Evolutionary conservation across 108 stramenopile genomes (phyloP).

Genomic region (Poteriospumella lacustris): DNA sequence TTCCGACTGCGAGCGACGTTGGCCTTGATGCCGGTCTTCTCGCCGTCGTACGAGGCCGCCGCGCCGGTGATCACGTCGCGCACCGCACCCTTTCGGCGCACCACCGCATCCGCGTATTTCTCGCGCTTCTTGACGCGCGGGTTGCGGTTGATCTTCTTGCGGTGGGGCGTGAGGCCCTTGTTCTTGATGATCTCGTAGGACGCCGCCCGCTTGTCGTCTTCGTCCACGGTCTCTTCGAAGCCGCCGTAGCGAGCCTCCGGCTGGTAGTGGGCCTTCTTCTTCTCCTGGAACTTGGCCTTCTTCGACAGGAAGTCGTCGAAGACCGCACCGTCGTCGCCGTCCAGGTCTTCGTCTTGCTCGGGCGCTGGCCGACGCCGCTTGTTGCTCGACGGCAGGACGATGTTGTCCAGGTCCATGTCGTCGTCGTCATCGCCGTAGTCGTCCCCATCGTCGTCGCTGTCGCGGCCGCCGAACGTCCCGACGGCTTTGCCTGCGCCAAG

Average conservation of each 20-base stretch:
- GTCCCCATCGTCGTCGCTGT: slow-evolving; percentile 37
- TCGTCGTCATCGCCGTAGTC: slow-evolving; percentile 47
- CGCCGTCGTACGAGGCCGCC: slow-evolving; percentile 77
- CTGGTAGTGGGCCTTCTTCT: slow-evolving; percentile 37
- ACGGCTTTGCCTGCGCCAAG: background rate
- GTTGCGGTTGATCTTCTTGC: slow-evolving; percentile 87
- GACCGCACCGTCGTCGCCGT: background rate
- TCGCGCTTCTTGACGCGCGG: slow-evolving; percentile 95
- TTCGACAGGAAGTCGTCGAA: background rate
- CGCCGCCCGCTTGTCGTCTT: slow-evolving; percentile 66
- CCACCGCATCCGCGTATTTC: slow-evolving; percentile 83
- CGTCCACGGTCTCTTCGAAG: slow-evolving; percentile 36
- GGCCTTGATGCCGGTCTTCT: slow-evolving; percentile 80
- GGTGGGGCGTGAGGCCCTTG: slow-evolving; percentile 89
- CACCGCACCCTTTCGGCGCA: slow-evolving; percentile 86
- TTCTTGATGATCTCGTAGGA: slow-evolving; percentile 77
- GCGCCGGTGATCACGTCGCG: slow-evolving; percentile 74
- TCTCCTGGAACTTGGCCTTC: background rate
- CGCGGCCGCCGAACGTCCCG: background rate
- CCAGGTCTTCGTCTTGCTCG: background rate
- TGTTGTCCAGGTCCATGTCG: slow-evolving; percentile 60
- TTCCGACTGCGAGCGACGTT: slow-evolving; percentile 73
- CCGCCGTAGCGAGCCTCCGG: slow-evolving; percentile 39
- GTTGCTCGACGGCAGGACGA: background rate
- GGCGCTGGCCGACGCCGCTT: background rate